Base-by-base conservation (phyloP, 805 yeast species). In the Candida vaughaniae region DNA sequence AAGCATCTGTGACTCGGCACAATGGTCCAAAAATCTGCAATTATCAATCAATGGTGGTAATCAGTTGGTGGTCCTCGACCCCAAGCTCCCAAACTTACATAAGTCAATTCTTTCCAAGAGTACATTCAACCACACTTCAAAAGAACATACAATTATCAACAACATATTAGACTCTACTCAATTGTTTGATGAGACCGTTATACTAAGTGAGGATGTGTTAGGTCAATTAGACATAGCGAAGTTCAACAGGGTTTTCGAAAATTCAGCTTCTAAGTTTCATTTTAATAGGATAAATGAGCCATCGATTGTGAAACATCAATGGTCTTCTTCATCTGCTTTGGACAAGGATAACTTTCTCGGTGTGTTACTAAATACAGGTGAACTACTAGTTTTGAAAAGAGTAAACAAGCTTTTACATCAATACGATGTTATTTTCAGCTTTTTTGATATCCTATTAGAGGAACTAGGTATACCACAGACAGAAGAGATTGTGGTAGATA, bases 331-430 rank as follows among this genome's bases (percentile, higher is more conserved):
- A 2, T 44, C 48, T 22, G 41, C 46, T 1, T 32, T 43, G n/a
- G 46, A 56, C 3, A 52, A 58, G 27, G 60, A 60, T 30, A 52
- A 62, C 32, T 46, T 42, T 28, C 46, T 68, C 28, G 71, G 63
- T 0, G 61, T 64, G 1, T 43, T 68, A 19, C 56, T 57, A 34
- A 66, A 62, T 37, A 56, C 71, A 1, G 67, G 69, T 0, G 74
- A 68, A 36, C 47, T 66, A 10, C 35, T 66, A 25, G 38, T 66
- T 4, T 43, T 66, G 14, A 51, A 53, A 28, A 46, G 71, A 33
- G 48, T 52, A 6, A 46, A 53, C n/a, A 38, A 46, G 10, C 53
- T 48, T 19, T 34, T 47, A 3, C 53, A 48, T 25, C 51, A 53
- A 26, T 66, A 58, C 33, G 22, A 35, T 10, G 53, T 61, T 3